phyloP scores from a whole-genome alignment of 371 early-diverging fungal species.

The Amoeboaphelidium occidentale region DNA sequence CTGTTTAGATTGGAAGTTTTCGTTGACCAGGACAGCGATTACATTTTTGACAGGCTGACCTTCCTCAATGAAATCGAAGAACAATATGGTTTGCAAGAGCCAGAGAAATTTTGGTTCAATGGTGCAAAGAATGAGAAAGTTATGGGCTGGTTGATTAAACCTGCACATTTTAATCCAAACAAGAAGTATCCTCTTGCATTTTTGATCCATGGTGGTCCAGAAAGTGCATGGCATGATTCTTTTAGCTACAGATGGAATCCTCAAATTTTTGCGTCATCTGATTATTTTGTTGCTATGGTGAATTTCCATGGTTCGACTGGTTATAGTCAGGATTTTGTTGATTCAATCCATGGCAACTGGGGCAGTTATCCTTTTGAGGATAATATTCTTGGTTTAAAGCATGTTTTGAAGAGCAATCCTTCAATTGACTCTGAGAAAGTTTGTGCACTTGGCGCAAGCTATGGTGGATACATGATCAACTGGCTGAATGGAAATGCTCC shows the following conservation, averaged over 20 bases:
- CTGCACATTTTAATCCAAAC: slow-evolving; percentile 24
- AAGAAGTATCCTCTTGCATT: slow-evolving; percentile 50
- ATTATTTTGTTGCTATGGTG: slow-evolving; percentile 45
- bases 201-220: slow-evolving; percentile 66
- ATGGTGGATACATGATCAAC: slow-evolving; percentile 66
- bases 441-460: slow-evolving; percentile 46
- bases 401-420: slow-evolving; percentile 25
- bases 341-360: slow-evolving; percentile 47
- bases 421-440: slow-evolving; percentile 33
- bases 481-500: slow-evolving; percentile 35
- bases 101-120: slow-evolving; percentile 35
- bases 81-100: slow-evolving; percentile 1
- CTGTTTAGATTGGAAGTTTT: background rate
- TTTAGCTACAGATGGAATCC: slow-evolving; percentile 52
- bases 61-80: background rate
- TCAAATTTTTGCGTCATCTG: slow-evolving; percentile 42
- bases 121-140: slow-evolving; percentile 35
- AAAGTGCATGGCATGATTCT: slow-evolving; percentile 35
- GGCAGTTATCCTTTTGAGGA: slow-evolving; percentile 47
- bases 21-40: background rate
- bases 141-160: slow-evolving; percentile 44
- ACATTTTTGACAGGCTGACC: background rate
- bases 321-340: slow-evolving; percentile 47
- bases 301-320: slow-evolving; percentile 61
- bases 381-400: slow-evolving; percentile 40